These are phyloP conservation scores for Arachis monticola DNA, from an alignment of 331 rosid species.

Conservation along the genomic window DNA sequence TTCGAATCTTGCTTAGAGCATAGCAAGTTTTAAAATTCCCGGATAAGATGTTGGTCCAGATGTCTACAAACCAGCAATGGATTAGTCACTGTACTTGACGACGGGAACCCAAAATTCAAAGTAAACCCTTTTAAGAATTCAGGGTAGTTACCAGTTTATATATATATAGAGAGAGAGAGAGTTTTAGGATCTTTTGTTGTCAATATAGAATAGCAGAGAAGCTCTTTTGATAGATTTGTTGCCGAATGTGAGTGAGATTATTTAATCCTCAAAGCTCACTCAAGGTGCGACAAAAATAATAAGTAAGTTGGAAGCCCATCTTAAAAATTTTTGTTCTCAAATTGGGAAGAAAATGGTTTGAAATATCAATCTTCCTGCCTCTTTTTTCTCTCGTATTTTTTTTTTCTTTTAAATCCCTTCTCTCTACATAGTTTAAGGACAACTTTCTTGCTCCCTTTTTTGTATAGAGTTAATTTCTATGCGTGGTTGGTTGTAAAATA, in stretches of 20 bases:
- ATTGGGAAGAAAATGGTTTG: slow-evolving; percentile 45
- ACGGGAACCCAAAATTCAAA: background rate
- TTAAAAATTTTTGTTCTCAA: slow-evolving; percentile 28
- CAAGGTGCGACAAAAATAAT: slow-evolving; percentile 24
- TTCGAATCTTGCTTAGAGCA: too few species aligned
- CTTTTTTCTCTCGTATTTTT: too few species aligned
- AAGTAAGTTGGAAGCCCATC: slow-evolving; percentile 34
- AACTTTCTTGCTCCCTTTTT: slow-evolving; percentile 10
- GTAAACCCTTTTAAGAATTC: slow-evolving; percentile 8
- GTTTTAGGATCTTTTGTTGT: background rate
- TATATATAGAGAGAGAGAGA: background rate
- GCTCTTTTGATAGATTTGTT: slow-evolving; percentile 8
- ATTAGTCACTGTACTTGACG: too few species aligned
- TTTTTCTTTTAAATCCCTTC: background rate
- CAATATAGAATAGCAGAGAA: slow-evolving; percentile 2
- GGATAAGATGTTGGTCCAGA: too few species aligned
- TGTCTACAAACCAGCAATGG: too few species aligned
- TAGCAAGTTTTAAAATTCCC: too few species aligned
- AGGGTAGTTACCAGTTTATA: slow-evolving; percentile 4
- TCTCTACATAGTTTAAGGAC: background rate
- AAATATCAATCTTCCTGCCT: slow-evolving; percentile 11
- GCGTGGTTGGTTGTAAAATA: too few species aligned
- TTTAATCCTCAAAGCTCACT: slow-evolving; percentile 1
- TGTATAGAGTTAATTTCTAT: too few species aligned
- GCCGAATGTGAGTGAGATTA: slow-evolving; percentile 23